Conservation (phyloP, 148 eudicot genomes). For the Talinum fruticosum region DNA sequence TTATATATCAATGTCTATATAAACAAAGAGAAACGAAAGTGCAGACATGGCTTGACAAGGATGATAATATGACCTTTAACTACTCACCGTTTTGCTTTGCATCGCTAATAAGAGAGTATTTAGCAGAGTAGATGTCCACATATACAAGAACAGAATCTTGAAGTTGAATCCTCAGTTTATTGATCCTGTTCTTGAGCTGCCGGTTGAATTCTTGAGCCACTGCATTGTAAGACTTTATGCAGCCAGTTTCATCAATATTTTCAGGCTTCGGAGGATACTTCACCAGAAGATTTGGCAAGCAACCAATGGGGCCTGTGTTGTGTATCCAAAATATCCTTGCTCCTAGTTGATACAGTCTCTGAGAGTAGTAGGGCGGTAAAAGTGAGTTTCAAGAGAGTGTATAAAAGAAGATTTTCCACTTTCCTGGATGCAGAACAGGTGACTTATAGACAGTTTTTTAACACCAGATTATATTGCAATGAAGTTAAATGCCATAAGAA, state of each 20-base stretch:
- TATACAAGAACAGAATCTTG: conserved; percentile 53
- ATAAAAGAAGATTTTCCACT: too few relatives aligned
- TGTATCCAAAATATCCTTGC: conserved; percentile 90
- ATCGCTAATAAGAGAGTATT: conserved; percentile 53
- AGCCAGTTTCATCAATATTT: conserved; percentile 59
- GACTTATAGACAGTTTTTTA: neutral
- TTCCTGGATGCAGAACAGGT: too few relatives aligned
- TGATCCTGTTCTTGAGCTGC: conserved; percentile 47
- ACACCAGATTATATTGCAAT: neutral
- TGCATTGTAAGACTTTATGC: conserved; percentile 56
- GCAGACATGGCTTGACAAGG: neutral
- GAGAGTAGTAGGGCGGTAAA: neutral
- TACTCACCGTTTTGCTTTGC: conserved; percentile 51
- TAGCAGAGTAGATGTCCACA: conserved; percentile 75
- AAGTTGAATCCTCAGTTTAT: conserved; percentile 41
- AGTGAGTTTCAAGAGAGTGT: neutral
- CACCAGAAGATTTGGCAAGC: conserved; percentile 62
- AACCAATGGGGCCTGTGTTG: conserved; percentile 90
- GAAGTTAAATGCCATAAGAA: neutral
- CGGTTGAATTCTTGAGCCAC: conserved; percentile 68
- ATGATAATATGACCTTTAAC: neutral
- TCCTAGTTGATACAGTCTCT: conserved; percentile 57
- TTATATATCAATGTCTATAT: neutral
- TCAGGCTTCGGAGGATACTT: conserved; percentile 44
- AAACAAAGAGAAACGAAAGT: neutral